These are phyloP conservation scores for Botryosphaeria dothidea DNA, from an alignment of 2,329 filamentous ascomycete species.

Conservation along the genomic window DNA sequence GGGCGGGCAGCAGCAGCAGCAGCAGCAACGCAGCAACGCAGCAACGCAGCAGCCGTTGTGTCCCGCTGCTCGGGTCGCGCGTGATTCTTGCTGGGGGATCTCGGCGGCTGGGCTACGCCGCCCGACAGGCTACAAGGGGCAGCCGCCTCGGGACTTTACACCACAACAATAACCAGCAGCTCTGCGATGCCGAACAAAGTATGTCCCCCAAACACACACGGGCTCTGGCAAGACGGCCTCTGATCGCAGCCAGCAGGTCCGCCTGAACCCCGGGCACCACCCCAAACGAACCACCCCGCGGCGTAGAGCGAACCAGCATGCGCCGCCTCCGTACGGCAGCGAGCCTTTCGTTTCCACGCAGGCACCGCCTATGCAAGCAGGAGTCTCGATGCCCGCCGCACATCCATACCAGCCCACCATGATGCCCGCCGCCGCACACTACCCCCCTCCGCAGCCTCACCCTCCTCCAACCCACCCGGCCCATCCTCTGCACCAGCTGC, in stretches of 20 bases:
- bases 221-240: not conserved
- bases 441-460: constrained; percentile 12
- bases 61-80: not conserved
- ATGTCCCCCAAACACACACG: not conserved
- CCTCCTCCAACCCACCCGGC: constrained; percentile 7
- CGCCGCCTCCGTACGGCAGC: constrained; percentile 15
- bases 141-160: constrained; percentile 1
- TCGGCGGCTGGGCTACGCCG: not conserved
- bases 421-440: constrained; percentile 17
- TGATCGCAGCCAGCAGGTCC: constrained; percentile 15
- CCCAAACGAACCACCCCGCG: constrained; percentile 16
- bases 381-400: constrained; percentile 17
- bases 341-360: constrained; percentile 18
- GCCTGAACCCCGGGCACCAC: constrained; percentile 18
- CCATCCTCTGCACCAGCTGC: constrained; percentile 12
- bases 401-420: constrained; percentile 18
- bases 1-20: not conserved
- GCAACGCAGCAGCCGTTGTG: too few relatives aligned
- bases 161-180: constrained; percentile 6
- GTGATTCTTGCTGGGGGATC: constrained; percentile 3
- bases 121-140: constrained; percentile 6
- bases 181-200: constrained; percentile 15
- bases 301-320: constrained; percentile 18
- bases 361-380: constrained; percentile 16
- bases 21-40: too few relatives aligned